These are phyloP conservation scores for Penicillium soppii DNA, from an alignment of 495 filamentous ascomycete genomes.

Conservation along the genomic window DNA sequence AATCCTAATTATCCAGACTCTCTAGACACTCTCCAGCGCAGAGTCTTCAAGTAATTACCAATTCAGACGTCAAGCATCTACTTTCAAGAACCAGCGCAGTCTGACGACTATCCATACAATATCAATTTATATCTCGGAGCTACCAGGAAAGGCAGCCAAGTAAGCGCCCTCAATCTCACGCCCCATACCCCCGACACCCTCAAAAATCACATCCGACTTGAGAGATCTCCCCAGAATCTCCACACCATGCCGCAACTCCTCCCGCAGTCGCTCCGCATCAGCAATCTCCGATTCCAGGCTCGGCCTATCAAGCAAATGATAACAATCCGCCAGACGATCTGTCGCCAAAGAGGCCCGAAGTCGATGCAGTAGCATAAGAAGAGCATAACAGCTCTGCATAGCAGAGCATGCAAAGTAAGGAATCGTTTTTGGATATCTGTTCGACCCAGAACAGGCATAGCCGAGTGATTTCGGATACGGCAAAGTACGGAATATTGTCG, in stretches of 20 bases:
- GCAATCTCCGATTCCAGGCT: slow-evolving; percentile 31
- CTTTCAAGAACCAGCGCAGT: no score
- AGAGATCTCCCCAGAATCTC: slow-evolving; percentile 34
- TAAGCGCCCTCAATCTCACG: slow-evolving; percentile 22
- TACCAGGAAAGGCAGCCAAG: slow-evolving; percentile 17
- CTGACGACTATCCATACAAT: no score
- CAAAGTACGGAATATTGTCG: slow-evolving; percentile 38
- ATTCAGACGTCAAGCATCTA: no score
- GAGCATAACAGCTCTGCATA: slow-evolving; percentile 52
- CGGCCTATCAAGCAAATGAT: slow-evolving; percentile 19
- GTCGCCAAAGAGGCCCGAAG: slow-evolving; percentile 28
- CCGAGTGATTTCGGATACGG: slow-evolving; percentile 34
- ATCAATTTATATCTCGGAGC: slow-evolving; percentile 4
- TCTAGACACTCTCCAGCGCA: no score
- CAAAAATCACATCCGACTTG: slow-evolving; percentile 28
- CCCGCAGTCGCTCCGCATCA: slow-evolving; percentile 35
- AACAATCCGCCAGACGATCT: slow-evolving; percentile 15
- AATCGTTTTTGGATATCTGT: slow-evolving; percentile 41
- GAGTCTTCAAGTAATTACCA: no score
- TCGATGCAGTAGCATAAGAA: slow-evolving; percentile 44
- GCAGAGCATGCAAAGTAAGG: slow-evolving; percentile 53
- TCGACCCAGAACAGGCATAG: neutral
- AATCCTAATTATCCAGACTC: no score
- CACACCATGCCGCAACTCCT: slow-evolving; percentile 44
- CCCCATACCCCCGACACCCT: slow-evolving; percentile 22